These are phyloP conservation scores for Neurospora sp. DNA, from an alignment of 2,329 filamentous ascomycete species.

Conservation along the genomic window DNA sequence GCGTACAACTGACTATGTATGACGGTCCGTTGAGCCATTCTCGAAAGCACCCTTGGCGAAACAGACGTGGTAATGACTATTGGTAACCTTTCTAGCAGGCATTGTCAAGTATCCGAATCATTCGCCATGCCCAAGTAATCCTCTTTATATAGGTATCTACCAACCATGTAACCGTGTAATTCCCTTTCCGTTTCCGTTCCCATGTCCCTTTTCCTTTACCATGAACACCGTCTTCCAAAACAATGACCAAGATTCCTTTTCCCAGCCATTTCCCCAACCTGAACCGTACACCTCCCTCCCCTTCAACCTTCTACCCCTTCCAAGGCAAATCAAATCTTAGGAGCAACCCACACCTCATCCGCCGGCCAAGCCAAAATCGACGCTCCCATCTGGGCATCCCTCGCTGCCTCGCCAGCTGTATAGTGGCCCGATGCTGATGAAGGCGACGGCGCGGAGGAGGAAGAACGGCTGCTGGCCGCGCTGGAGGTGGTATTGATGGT, in stretches of 20 bases:
- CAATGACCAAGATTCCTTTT: background rate
- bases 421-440: constrained; percentile 7
- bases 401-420: constrained; percentile 18
- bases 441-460: background rate
- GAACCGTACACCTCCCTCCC: background rate
- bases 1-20: background rate
- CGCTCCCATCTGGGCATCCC: constrained; percentile 16
- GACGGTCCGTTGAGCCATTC: background rate
- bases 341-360: constrained; percentile 14
- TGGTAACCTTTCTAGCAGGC: background rate
- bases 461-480: constrained; percentile 1
- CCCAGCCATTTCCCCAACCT: background rate
- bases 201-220: background rate
- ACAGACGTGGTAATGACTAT: background rate
- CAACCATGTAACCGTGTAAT: background rate
- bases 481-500: background rate
- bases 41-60: background rate
- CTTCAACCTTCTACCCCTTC: background rate
- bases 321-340: background rate
- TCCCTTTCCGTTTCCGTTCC: background rate
- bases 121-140: background rate
- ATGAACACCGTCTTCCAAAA: too few species aligned
- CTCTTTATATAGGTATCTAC: background rate
- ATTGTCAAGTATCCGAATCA: background rate
- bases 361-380: constrained; percentile 21